phyloP scores from a whole-genome alignment of 2,329 filamentous ascomycete genomes.

The Thelonectria olida region DNA sequence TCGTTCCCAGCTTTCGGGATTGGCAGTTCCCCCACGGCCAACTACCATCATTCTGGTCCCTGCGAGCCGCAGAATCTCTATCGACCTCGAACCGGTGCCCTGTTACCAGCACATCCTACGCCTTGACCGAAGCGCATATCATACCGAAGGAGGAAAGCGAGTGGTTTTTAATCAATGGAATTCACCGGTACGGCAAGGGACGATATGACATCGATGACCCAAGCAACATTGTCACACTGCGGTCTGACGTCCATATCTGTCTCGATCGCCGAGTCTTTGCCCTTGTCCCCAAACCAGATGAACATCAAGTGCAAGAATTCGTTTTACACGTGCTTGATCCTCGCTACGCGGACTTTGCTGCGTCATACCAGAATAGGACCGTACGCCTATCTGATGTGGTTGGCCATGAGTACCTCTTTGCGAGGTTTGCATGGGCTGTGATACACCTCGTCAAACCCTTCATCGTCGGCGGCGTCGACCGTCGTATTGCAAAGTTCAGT shows the following conservation, averaged over 20 bases:
- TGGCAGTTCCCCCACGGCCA: constrained; percentile 33
- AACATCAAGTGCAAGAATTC: neutral
- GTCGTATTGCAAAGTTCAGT: neutral
- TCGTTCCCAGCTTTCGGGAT: constrained; percentile 29
- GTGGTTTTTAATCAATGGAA: constrained; percentile 33
- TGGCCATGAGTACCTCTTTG: neutral
- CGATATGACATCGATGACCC: no score
- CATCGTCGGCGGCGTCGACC: neutral
- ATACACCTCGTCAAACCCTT: constrained; percentile 1
- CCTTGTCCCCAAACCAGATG: neutral
- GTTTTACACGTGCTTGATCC: neutral
- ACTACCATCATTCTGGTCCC: constrained; percentile 25
- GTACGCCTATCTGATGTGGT: neutral
- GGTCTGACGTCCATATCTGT: no score
- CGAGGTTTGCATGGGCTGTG: neutral
- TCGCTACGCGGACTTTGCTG: neutral
- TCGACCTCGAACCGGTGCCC: no score
- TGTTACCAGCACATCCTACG: constrained; percentile 20
- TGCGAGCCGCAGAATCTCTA: no score
- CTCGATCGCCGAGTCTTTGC: neutral
- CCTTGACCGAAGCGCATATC: constrained; percentile 29
- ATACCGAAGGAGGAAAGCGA: constrained; percentile 28
- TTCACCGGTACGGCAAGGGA: constrained; percentile 19
- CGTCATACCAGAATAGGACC: neutral
- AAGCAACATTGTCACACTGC: no score